Base-by-base conservation (phyloP, 2,329 filamentous ascomycete species). In the Aspergillus texensis region DNA sequence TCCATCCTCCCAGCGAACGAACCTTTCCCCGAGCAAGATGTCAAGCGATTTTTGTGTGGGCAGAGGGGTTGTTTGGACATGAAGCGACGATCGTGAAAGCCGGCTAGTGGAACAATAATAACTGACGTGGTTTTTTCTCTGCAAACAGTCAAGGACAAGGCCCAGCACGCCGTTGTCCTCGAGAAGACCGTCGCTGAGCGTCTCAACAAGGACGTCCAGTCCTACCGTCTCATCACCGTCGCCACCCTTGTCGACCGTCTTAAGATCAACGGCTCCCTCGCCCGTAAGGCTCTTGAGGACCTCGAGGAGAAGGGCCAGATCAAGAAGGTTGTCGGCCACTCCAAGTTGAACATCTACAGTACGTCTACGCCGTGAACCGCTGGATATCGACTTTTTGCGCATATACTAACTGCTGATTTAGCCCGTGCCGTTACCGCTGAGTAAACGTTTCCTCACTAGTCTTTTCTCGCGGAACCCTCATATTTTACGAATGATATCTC, bases 181-280 rank as follows among this genome's bases (percentile, higher is more conserved):
- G 95, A 99, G 88, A 99, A 99, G 90, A 81, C 87, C 85, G 97
- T 91, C 80, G 91, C 91, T 75, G 95, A 99, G 86, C 97, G 96
- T 88, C 93, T 99, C 83, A 91, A 97, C 89, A 99, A 99, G 89
- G 95, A 99, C 89, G 96, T 99, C 78, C 95, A 98, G 85, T 97
- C 95, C 71, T 99, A 98, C 91, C 93, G 95, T 81, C 93, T 99
- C 83, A 93, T 99, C 86, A 98, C 95, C 81, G 91, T 98, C 79
- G 94, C 95, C 79, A 94, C 93, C 77, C 93, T 99, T 79, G 95
- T 99, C 89, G 95, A 99, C 86, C 90, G 95, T 84, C 89, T 99
- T 84, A 99, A 99, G 93, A 96, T 99, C 88, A 99, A 99, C 88
- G 96, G 95, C 80, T 97, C 93, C 76, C 87, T 99, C 79, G 95